phyloP scores from a whole-genome alignment of 108 stramenopile species.

The Cyclostephanos tholiformis region DNA sequence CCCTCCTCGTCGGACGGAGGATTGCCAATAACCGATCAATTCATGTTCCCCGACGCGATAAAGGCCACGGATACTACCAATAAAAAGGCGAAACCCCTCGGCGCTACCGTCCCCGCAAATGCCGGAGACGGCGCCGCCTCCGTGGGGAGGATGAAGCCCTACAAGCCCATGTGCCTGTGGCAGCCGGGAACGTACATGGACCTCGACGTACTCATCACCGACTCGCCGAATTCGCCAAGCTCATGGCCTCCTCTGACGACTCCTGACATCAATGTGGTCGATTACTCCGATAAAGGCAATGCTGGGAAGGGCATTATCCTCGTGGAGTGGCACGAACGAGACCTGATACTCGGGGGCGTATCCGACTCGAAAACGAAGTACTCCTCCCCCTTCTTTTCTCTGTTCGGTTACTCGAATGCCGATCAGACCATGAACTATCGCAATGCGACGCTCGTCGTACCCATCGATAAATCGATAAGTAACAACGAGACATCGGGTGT shows the following conservation, averaged over 20 bases:
- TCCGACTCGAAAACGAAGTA: too few relatives aligned
- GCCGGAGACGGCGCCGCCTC: neutral
- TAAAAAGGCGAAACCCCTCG: slow-evolving; percentile 14
- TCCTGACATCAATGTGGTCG: neutral
- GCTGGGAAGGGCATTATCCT: slow-evolving; percentile 18
- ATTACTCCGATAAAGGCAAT: neutral
- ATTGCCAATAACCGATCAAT: neutral
- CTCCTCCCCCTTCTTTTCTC: neutral
- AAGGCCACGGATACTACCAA: neutral
- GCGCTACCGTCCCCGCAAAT: neutral
- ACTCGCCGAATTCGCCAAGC: slow-evolving; percentile 32
- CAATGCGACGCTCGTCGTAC: slow-evolving; percentile 38
- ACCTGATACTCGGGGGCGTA: slow-evolving; percentile 32
- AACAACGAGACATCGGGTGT: slow-evolving; percentile 50
- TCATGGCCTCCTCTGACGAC: slow-evolving; percentile 33
- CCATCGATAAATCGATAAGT: slow-evolving; percentile 29
- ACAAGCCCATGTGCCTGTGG: slow-evolving; percentile 48
- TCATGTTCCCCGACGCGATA: neutral
- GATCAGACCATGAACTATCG: slow-evolving; percentile 46
- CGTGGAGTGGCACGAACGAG: slow-evolving; percentile 35
- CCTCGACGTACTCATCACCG: slow-evolving; percentile 42
- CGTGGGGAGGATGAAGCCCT: neutral
- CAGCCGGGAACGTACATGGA: slow-evolving; percentile 51
- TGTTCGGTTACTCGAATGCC: slow-evolving; percentile 5
- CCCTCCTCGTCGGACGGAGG: neutral